Percentiles rank a stretch among this genome's conserved stretches.
Evolutionary conservation across 768 basidiomycete genomes (phyloP).

Genomic region (Lactarius tabidus): DNA sequence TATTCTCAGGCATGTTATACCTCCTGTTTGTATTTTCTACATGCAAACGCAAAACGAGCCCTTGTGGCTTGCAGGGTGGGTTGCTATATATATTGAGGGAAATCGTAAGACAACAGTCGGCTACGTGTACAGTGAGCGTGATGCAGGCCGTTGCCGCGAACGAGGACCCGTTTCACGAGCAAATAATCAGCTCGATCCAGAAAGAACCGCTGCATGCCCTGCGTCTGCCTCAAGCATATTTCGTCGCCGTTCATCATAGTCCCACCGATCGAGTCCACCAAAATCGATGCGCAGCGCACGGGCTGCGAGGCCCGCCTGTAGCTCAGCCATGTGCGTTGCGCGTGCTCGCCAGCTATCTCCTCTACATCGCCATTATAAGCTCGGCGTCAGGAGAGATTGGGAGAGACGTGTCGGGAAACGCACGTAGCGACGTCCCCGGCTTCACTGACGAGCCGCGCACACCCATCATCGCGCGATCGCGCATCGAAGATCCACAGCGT

Average conservation of each 20-base stretch:
- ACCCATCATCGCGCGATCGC: constrained; percentile 60
- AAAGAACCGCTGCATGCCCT: neutral
- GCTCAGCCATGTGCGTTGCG: constrained; percentile 63
- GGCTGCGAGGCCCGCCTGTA: constrained; percentile 62
- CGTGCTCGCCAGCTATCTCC: constrained; percentile 81
- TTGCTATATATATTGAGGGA: constrained; percentile 6
- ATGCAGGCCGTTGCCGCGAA: neutral
- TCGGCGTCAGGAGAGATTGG: neutral
- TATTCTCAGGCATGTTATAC: constrained; percentile 19
- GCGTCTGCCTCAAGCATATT: constrained; percentile 55
- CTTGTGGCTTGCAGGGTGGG: constrained; percentile 12
- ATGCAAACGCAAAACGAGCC: constrained; percentile 27
- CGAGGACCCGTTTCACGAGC: neutral
- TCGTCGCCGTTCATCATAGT: constrained; percentile 54
- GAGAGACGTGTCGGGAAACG: constrained; percentile 30
- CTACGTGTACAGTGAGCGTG: neutral
- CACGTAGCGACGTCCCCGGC: constrained; percentile 62
- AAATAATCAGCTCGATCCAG: neutral
- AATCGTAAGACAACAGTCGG: neutral
- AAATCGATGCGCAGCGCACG: constrained; percentile 68
- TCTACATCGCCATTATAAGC: constrained; percentile 35
- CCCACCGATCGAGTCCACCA: constrained; percentile 73
- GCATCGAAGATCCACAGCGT: constrained; percentile 74
- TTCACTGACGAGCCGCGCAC: constrained; percentile 61
- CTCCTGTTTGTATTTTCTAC: constrained; percentile 26